Base-by-base conservation (phyloP, 2,329 filamentous ascomycete species). In the Diaporthe amygdali region DNA sequence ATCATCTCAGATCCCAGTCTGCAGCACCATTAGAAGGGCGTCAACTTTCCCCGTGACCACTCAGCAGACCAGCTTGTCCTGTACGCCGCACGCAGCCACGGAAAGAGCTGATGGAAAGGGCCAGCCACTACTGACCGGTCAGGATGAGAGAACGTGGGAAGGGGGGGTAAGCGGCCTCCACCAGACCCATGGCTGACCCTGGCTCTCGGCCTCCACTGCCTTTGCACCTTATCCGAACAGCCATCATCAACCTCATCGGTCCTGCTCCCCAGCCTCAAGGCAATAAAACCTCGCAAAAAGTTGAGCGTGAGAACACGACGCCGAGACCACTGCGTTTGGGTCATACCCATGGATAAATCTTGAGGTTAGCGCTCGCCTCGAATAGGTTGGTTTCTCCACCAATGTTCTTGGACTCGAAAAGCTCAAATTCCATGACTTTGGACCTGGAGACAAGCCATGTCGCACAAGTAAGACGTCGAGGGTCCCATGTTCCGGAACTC, bases 351-450 rank as follows among this genome's bases (percentile, higher is more conserved):
- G 66, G 51, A 37, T n/a, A 3, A 56, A 37, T 55, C 39, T 14
- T 30, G 7, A 8, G 20, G 7, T 46, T 34, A 52, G 41, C 39
- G 37, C 64, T 67, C 46, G 64, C 64, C 64, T 67, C 64, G 64
- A 37, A 55, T 46, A 22, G 39, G 39, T 37, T 68, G n/a, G n/a
- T 69, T 72, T 70, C 59, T 66, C 70, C 70, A 72, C 70, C 70
- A 72, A 72, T 72, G 52, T 66, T 46, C 30, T 44, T 41, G 52
- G 68, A 32, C 30, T 44, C 70, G 46, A 61, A 41, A 10, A 41
- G 37, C 15, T n/a, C 37, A 41, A 25, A 47, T 54, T 49, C 41
- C 54, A 47, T 51, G 61, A 66, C 68, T 69, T 63, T 55, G 61
- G 51, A 56, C 68, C 55, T 61, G 39, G 55, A 34, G 41, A 49